phyloP scores from a whole-genome alignment of 2,329 filamentous ascomycete species.

The Pestalotiopsis sp. region DNA sequence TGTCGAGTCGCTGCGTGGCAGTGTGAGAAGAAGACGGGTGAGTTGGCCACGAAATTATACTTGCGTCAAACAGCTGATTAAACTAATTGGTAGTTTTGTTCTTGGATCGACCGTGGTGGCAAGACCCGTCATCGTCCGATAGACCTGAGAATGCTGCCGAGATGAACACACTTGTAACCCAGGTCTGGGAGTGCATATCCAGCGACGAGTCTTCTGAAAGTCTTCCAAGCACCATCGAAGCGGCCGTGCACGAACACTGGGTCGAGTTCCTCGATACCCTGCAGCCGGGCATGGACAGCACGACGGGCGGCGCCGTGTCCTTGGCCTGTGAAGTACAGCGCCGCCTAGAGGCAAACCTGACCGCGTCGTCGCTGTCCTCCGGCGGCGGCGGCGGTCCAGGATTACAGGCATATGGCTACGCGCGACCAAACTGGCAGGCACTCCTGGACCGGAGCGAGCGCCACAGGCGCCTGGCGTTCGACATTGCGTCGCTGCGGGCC shows the following conservation, averaged over 20 bases:
- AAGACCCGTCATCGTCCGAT: neutral
- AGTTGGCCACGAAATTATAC: neutral
- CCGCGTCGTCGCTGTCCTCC: constrained; percentile 12
- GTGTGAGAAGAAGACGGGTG: neutral
- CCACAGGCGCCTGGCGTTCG: constrained; percentile 23
- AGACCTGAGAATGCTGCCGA: neutral
- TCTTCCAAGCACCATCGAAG: constrained; percentile 17
- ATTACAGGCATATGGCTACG: neutral
- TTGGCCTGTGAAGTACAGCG: constrained; percentile 31
- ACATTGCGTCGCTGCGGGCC: constrained; percentile 15
- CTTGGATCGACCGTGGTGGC: constrained; percentile 29
- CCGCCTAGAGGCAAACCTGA: constrained; percentile 37
- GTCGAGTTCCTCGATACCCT: constrained; percentile 35
- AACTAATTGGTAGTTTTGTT: constrained; percentile 14
- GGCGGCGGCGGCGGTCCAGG: neutral
- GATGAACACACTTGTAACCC: neutral
- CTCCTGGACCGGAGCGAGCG: constrained; percentile 31
- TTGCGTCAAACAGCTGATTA: neutral
- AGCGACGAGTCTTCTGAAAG: constrained; percentile 9
- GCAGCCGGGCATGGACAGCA: constrained; percentile 12
- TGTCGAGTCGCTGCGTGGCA: neutral
- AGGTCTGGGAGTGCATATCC: neutral
- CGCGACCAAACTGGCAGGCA: constrained; percentile 27
- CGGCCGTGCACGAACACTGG: constrained; percentile 32
- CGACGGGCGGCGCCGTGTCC: constrained; percentile 11